Base-by-base conservation (phyloP, 1,284 basidiomycete genomes). In the Golubevia pallescens region DNA sequence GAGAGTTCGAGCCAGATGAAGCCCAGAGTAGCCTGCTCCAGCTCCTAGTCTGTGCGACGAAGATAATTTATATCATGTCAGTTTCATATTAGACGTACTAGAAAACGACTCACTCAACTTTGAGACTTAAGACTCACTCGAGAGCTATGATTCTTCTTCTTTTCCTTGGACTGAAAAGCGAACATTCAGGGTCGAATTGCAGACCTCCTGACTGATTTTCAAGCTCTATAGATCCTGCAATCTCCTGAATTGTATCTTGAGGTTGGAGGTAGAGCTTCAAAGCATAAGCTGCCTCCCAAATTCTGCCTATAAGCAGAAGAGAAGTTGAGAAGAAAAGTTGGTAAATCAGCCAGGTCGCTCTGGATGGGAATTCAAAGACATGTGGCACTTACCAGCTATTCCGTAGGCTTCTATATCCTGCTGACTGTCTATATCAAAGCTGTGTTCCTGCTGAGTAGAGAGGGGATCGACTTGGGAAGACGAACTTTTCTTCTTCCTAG, bases 1-100 rank as follows among this genome's bases (percentile, higher is more conserved):
- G 2, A 81, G 70, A 62, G 74, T 66, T 20, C 52, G 63, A 13
- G 76, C 80, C n/a, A 77, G 69, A 19, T 80, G 73, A 20, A 85
- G 63, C 2, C 81, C 81, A 2, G 70, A 80, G 20, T 77, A 77
- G 3, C 82, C 82, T 0, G 70, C 79, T 2, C 82, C 82, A 6
- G 79, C 70, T 8, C 82, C 82, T 3, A 85, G 73, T 68, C 84
- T 81, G n/a, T 83, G 62, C 8, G n/a, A n/a, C n/a, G n/a, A 69
- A 67, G 1, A 60, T 62, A n/a, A n/a, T n/a, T n/a, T n/a, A n/a
- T n/a, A n/a, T n/a, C n/a, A n/a, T n/a, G n/a, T n/a, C n/a, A n/a
- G n/a, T n/a, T n/a, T n/a, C n/a, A n/a, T n/a, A n/a, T n/a, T n/a
- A n/a, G n/a, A n/a, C n/a, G n/a, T n/a, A n/a, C n/a, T n/a, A n/a